Conservation (phyloP, 1,284 basidiomycete species). For the Irpex rosettiformis region DNA sequence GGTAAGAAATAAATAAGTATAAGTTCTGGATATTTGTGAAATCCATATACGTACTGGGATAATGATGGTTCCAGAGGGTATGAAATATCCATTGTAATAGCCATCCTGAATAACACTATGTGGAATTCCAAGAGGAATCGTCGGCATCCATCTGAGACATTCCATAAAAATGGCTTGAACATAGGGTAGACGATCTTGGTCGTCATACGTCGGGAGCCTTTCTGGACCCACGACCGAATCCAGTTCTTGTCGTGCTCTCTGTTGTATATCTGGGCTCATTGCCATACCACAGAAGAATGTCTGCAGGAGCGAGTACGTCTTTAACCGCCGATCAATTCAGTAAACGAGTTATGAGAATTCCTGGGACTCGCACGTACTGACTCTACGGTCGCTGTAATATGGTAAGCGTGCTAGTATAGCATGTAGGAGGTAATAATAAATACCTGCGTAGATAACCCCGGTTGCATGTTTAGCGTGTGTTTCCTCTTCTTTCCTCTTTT, state of each 20-base stretch:
- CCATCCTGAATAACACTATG: background rate
- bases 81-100: background rate
- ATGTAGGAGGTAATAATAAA: background rate
- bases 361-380: too few species aligned
- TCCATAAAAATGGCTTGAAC: conserved; percentile 39
- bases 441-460: background rate
- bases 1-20: background rate
- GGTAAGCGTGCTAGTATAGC: background rate
- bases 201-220: conserved; percentile 39
- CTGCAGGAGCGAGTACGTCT: conserved; percentile 24
- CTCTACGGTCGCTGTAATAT: background rate
- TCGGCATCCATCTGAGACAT: conserved; percentile 30
- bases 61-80: background rate
- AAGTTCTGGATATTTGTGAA: conserved; percentile 3
- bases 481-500: too few species aligned
- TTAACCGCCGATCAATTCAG: background rate
- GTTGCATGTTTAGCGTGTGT: background rate
- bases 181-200: conserved; percentile 14
- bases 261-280: conserved; percentile 35
- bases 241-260: conserved; percentile 37
- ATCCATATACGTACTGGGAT: conserved; percentile 18
- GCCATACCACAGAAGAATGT: conserved; percentile 38
- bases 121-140: background rate
- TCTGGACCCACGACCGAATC: conserved; percentile 35
- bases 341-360: background rate